These are phyloP conservation scores for Chloroidium sp. DNA, from an alignment of 163 green algal species.

Conservation along the genomic window DNA sequence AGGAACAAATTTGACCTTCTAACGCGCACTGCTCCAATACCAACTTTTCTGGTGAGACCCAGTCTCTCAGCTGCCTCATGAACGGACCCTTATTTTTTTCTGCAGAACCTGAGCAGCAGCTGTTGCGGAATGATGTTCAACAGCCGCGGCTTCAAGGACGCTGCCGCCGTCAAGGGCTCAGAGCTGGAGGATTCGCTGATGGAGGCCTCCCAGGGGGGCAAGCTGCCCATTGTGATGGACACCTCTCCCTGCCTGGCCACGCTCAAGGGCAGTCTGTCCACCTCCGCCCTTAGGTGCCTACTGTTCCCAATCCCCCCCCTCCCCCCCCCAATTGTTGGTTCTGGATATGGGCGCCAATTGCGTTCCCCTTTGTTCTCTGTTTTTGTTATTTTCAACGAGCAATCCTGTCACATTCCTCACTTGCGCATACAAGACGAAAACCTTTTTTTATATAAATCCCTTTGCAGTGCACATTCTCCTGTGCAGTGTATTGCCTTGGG, in stretches of 20 bases:
- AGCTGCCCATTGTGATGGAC: constrained; percentile 84
- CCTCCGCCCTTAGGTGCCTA: constrained; percentile 48
- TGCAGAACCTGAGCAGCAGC: constrained; percentile 33
- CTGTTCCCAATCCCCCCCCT: background rate
- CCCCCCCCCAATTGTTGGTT: background rate
- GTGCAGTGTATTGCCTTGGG: too few relatives aligned
- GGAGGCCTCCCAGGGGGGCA: constrained; percentile 69
- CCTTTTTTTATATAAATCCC: too few relatives aligned
- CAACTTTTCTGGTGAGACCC: too few relatives aligned
- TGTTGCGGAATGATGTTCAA: constrained; percentile 98
- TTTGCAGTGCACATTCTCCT: too few relatives aligned
- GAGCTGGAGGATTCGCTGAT: constrained; percentile 56
- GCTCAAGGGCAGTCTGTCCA: constrained; percentile 68
- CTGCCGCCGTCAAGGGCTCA: constrained; percentile 49
- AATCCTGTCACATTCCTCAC: too few relatives aligned
- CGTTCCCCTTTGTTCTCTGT: too few relatives aligned
- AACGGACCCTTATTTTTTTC: background rate
- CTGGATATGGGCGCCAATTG: too few relatives aligned
- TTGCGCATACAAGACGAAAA: too few relatives aligned
- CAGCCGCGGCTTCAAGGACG: constrained; percentile 72
- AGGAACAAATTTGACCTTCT: too few relatives aligned
- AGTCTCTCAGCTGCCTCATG: too few relatives aligned
- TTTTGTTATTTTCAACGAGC: too few relatives aligned
- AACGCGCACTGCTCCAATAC: too few relatives aligned
- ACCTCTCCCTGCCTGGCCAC: constrained; percentile 83